Conservation (phyloP, 2,329 filamentous ascomycete genomes). For the Penicillium sumatraense region DNA sequence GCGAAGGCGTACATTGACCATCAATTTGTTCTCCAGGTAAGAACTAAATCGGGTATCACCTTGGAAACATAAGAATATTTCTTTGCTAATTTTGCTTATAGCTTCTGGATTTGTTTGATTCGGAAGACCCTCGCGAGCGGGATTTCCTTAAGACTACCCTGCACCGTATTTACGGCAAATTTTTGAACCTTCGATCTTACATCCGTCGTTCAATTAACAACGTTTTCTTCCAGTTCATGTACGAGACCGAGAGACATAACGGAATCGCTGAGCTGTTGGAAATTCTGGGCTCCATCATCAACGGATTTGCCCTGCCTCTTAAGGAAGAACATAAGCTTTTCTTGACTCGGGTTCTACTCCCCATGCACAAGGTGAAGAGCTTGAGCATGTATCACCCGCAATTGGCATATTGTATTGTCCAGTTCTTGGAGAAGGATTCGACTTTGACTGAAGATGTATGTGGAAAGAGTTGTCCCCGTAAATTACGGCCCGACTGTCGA, state of each 20-base stretch:
- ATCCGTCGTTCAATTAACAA: conserved; percentile 99
- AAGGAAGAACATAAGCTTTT: conserved; percentile 99
- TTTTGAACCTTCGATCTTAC: conserved; percentile 94
- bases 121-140: conserved; percentile 92
- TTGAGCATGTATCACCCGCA: conserved; percentile 99
- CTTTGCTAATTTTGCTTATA: conserved; percentile 41
- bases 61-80: neutral
- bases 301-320: conserved; percentile 92
- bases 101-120: conserved; percentile 96
- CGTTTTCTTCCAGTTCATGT: conserved; percentile 99
- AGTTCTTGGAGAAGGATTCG: conserved; percentile 97
- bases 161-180: conserved; percentile 98
- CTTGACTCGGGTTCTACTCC: conserved; percentile 87
- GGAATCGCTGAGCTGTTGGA: conserved; percentile 96
- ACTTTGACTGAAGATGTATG: conserved; percentile 91
- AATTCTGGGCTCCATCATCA: conserved; percentile 98
- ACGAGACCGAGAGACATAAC: conserved; percentile 98
- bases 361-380: conserved; percentile 97
- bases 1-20: conserved; percentile 99
- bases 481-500: too few species aligned
- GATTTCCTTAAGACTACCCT: conserved; percentile 98
- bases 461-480: too few species aligned
- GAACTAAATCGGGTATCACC: conserved; percentile 7
- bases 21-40: conserved; percentile 84
- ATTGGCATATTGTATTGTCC: conserved; percentile 97